phyloP scores from a whole-genome alignment of 352 stramenopile species.

The Phytophthora niederhauseri region DNA sequence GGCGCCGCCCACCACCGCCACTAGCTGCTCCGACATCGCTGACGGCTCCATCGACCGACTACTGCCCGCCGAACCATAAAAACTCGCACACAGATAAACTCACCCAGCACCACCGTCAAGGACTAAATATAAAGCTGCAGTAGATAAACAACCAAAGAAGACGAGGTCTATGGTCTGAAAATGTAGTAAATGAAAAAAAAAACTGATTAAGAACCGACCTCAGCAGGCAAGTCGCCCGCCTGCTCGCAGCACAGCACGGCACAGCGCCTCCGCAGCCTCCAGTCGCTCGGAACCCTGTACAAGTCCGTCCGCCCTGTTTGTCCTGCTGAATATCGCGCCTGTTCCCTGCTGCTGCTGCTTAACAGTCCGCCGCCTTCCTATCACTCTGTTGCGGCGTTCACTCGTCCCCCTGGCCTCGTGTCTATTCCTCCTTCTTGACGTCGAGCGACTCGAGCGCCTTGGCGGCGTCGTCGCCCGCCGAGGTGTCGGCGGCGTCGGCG shows the following conservation, averaged over 20 bases:
- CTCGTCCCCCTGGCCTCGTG: conserved; percentile 2
- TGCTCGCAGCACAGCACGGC: too few species aligned
- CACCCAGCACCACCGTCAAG: too few species aligned
- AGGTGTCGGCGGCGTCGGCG: conserved; percentile 91
- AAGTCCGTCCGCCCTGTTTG: not conserved
- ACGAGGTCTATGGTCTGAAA: conserved; percentile 31
- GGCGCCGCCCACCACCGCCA: conserved; percentile 39
- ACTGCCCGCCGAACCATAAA: conserved; percentile 14
- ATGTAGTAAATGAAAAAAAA: conserved; percentile 46
- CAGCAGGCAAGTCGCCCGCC: conserved; percentile 2
- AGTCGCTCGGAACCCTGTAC: not conserved
- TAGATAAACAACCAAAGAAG: conserved; percentile 24
- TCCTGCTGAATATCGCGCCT: conserved; percentile 4
- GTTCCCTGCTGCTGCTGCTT: not conserved
- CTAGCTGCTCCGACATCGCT: conserved; percentile 36
- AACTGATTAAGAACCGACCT: conserved; percentile 24
- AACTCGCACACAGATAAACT: not conserved
- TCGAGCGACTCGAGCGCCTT: conserved; percentile 92
- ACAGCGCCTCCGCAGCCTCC: too few species aligned
- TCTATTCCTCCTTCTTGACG: conserved; percentile 92
- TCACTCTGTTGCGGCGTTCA: too few species aligned
- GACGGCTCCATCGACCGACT: conserved; percentile 27
- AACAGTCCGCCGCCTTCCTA: not conserved
- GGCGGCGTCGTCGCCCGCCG: conserved; percentile 93
- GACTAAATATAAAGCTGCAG: not conserved